phyloP scores from a whole-genome alignment of 192 early-diverging fungal species.

The Backusella australiensis region DNA sequence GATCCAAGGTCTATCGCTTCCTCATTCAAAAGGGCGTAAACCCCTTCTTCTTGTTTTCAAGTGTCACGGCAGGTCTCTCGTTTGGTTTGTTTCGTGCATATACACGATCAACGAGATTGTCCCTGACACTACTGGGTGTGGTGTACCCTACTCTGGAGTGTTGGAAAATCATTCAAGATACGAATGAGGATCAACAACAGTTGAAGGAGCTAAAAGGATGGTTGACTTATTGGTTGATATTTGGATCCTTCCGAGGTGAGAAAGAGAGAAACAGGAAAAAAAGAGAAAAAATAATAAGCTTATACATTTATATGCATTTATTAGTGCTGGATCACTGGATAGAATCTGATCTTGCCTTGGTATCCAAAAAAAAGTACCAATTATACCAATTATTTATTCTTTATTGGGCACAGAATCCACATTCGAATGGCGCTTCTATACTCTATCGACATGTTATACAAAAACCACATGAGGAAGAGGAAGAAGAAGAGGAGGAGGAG shows the following conservation, averaged over 20 bases:
- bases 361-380: slow-evolving; percentile 47
- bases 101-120: slow-evolving; percentile 35
- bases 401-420: slow-evolving; percentile 58
- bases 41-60: slow-evolving; percentile 22
- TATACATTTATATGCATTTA: background rate
- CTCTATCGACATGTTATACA: slow-evolving; percentile 47
- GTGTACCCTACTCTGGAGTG: slow-evolving; percentile 50
- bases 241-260: slow-evolving; percentile 49
- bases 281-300: too few relatives aligned
- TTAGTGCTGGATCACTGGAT: slow-evolving; percentile 54
- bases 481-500: background rate
- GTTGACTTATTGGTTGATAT: slow-evolving; percentile 60
- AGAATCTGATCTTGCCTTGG: slow-evolving; percentile 31
- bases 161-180: slow-evolving; percentile 41
- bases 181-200: slow-evolving; percentile 22
- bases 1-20: slow-evolving; percentile 13
- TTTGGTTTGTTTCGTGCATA: slow-evolving; percentile 36
- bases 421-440: slow-evolving; percentile 48
- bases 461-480: slow-evolving; percentile 12
- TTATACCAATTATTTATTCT: slow-evolving; percentile 49
- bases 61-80: slow-evolving; percentile 16
- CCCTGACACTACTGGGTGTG: slow-evolving; percentile 47
- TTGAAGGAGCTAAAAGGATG: slow-evolving; percentile 46
- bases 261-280: background rate
- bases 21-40: slow-evolving; percentile 19